Base-by-base conservation (phyloP, 2,329 filamentous ascomycete species). In the Fonsecaea erecta region DNA sequence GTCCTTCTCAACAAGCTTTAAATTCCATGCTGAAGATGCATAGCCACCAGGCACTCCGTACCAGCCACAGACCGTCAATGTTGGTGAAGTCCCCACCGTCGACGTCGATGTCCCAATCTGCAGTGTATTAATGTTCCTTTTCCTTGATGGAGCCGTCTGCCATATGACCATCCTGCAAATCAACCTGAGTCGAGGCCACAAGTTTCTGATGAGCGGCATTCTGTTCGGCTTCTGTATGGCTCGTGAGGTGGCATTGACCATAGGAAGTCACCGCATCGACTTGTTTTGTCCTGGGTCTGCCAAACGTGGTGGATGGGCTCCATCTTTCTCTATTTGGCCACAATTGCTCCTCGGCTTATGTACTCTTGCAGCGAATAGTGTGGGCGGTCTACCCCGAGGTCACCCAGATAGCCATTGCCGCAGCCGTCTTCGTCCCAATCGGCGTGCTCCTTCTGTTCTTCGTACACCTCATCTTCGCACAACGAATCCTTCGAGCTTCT, bases 361-460 rank as follows among this genome's bases (percentile, higher is more conserved):
- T 35, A 52, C 51, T 30, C n/a, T 8, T 48, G 14, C 24, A 63
- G 60, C 80, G 84, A 9, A 84, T 86, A 3, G 82, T 77, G n/a
- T 86, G 83, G 83, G 86, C 88, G 7, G 76, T 73, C 34, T 72
- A 76, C 65, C 77, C 71, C 59, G 69, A 51, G 11, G 82, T 84
- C 66, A 71, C 84, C 35, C 73, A 71, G 9, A 73, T 88, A 3
- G 83, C 80, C 2, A 84, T 87, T 55, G 84, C 85, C 0, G 86
- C 90, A 2, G 82, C 82, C 69, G 85, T 95, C 73, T 88, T 95
- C 71, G 85, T 91, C 63, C 86, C 88, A 52, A 88, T 90, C 0
- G 92, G 91, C 48, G 87, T 93, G 16, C 75, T 96, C 35, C 77
- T 96, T 7, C 80, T 96, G 28, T 94, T 91, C 76, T 78, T 94